Base-by-base conservation (phyloP, 495 filamentous ascomycete species). In the Pseudomonodictys pantanalensis region DNA sequence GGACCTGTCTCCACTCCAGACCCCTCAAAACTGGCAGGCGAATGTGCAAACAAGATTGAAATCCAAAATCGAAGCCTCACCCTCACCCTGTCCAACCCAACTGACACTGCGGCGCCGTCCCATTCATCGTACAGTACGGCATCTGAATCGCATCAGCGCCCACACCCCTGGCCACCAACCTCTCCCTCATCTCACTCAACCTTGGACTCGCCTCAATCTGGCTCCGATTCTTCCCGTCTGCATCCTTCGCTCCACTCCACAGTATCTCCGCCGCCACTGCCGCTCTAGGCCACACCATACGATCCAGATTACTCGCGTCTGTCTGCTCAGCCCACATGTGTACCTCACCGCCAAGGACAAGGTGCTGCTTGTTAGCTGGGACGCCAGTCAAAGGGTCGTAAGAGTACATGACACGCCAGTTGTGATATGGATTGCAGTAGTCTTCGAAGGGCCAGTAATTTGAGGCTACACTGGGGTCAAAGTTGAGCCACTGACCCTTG, bases 241-340 rank as follows among this genome's bases (percentile, higher is more conserved):
- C 78, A 64, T 88, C 83, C 42, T 75, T 73, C 17, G 83, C 71
- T 11, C 87, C 88, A 28, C 79, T 84, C 89, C 89, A 92, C 26
- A 91, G 75, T 8, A 90, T 84, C 72, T 92, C 89, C 38, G 77
- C 88, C 0, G 84, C 87, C 6, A 86, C 89, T 26, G 63, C 78
- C 1, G 80, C 80, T 9, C 89, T 77, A 23, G 89, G 89, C 89
- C 89, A 93, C 0, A 90, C 70, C 73, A 87, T 83, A 48, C 71
- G 66, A 71, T 92, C 88, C 2, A 91, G 62, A 60, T 81, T 90
- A 25, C 79, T 73, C 0, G 81, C 68, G 66, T 93, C 89, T 25
- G 86, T 90, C 54, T 87, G 82, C 73, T 93, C 89, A 62, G 77
- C 80, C 89, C 89, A 93, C 24, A 88, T 81, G 58, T 85, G 84